Base-by-base conservation (phyloP, 352 stramenopile genomes). In the Pythium coloratum region DNA sequence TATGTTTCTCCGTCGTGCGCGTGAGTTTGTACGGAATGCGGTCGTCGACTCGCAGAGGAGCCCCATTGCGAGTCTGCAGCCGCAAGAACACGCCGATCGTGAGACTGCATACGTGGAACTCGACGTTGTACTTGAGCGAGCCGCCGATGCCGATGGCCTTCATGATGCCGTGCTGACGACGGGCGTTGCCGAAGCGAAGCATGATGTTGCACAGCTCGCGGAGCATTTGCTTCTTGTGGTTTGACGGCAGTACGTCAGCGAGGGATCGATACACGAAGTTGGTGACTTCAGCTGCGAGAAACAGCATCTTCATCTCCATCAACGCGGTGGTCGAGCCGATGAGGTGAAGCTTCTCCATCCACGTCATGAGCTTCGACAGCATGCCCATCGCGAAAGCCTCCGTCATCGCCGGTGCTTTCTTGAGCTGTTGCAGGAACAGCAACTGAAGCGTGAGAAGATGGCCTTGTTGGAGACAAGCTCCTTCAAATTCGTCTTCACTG, bases 231-330 rank as follows among this genome's bases (percentile, higher is more conserved):
- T 94, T 94, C 73, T 92, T 90, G 58, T 88, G 65, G 14, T 68
- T 71, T 24, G 72, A 67, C 6, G 86, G 83, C 13, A 94, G 57
- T 47, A 89, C 76, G 3, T 88, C 76, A 0, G 79, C 76, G 2
- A 94, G 73, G 36, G 80, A 63, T 32, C 78, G 81, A 61, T 77
- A 82, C 10, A 94, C 78, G 59, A 93, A 92, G 55, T 89, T 89
- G 1, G 81, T 89, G 12, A 87, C 71, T 60, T 93, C 84, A 0
- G 86, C 86, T n/a, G 81, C 83, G 16, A 94, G 55, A 53, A 92
- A 94, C 47, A 94, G 65, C 56, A 94, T 69, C 64, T 94, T 94
- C 77, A 92, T 91, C 65, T 94, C 84, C n/a, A 80, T 82, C 20
- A 90, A 32, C n/a, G 73, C 18, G 36, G 74, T 86, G 28, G 73